Evolutionary conservation across 768 basidiomycete genomes (phyloP), one percentile per base, ranked within the genome.

Genomic region (Cystofilobasidium capitatum): DNA sequence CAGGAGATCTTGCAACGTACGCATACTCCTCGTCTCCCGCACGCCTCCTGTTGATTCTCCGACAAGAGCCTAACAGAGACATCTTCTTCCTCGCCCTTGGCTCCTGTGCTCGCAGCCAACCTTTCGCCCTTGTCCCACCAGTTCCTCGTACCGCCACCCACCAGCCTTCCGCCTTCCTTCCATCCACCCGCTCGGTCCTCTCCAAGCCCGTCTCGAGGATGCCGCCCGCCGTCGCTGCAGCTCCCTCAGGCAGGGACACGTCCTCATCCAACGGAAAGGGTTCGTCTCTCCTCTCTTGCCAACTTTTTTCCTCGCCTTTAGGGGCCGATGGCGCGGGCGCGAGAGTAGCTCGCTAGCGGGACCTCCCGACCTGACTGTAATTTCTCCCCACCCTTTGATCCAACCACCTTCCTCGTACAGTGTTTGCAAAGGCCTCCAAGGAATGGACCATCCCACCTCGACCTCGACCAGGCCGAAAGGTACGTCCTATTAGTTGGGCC

Each of bases 361-460:
- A 6, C 20, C 26, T 33, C 20, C 5, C 9, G 26, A 22, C 35
- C 37, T 45, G 45, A 39, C 44, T 58, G 8, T 24, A 20, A 37
- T 58, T 42, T 13, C 39, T 40, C 44, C 22, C n/a, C 29, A 16
- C 12, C 37, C 8, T 22, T 2, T 0, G n/a, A n/a, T 42, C 17
- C 42, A 13, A 7, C 26, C 47, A 8, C 33, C 16, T 29, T 31
- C 47, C 31, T 31, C 47, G 14, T 9, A 9, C 39, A 68, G 66
- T 68, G 39, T 68, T 68, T 54, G 66, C 66, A 10, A 68, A 68
- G 42, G 66, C 66, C 1, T 62, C 61, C 42, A 62, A 68, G 44
- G 66, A 68, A 20, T 68, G 66, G 66, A 63, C 66, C 2, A 68
- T 68, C 16, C 66, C 66, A 29, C 66, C 66, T 57, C 61, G 66